Base-by-base conservation (phyloP, 1,284 basidiomycete species). In the Microbotryum silenes-acaulis region DNA sequence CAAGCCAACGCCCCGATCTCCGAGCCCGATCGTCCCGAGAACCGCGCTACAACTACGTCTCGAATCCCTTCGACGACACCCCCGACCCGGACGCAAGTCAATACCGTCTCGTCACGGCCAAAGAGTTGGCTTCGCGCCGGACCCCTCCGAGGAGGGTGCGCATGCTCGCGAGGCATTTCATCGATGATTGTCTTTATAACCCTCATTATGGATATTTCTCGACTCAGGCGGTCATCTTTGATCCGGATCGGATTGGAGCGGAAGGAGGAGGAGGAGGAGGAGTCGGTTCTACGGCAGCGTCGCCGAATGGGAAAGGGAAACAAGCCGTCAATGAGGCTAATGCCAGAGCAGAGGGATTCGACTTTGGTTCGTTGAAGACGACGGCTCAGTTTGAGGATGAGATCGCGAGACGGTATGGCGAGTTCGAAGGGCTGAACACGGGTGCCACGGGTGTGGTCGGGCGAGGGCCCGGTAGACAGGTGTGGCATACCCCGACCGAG, bases 401-500 rank as follows among this genome's bases (percentile, higher is more conserved):
- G 59, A 84, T 97, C 18, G 86, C 88, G 31, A 77, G 79, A 70
- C 81, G 85, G 66, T 96, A 96, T 74, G 80, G 82, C 47, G 79
- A 80, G 16, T 88, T 88, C 70, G 71, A 72, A 53, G 66, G 85
- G 2, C 29, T 60, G 21, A 78, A 76, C 63, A 63, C 53, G 59
- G 70, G 67, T 29, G 67, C 64, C 63, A 63, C 51, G 59, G 70
- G 67, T 29, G 68, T 64, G 33, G 65, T 67, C 20, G 81, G 85
- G 69, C 80, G 58, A 47, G 87, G 88, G 4, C 83, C 88, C 18
- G 91, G 91, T 6, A 82, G 85, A 71, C 96, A 99, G 75, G 81
- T 98, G 58, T 99, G 96, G 96, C 96, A 99, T 77, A 99, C 96
- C 0, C 96, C 96, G 0, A 97, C 92, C 2, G 94, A 98, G 75